Conservation (phyloP, 2,329 filamentous ascomycete species). For the Stachybotrys echinatus region DNA sequence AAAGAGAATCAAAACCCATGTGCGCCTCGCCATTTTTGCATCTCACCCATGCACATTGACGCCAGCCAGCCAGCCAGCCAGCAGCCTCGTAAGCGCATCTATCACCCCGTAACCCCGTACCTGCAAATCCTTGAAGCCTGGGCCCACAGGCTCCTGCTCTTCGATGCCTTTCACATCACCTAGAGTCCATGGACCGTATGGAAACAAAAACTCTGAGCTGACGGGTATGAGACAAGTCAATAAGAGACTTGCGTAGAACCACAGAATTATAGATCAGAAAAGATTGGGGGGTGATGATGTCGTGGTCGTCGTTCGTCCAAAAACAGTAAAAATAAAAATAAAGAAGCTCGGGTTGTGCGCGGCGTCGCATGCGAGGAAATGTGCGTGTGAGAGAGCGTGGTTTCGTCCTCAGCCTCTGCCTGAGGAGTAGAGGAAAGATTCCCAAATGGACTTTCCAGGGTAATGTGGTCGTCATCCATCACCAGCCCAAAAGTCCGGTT, state of each 20-base stretch:
- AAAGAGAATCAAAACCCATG: conserved; percentile 18
- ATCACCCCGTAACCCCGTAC: conserved; percentile 14
- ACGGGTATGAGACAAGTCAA: conserved; percentile 21
- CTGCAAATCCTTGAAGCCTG: conserved; percentile 5
- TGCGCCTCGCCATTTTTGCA: conserved; percentile 17
- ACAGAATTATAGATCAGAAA: conserved; percentile 8
- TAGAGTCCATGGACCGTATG: conserved; percentile 20
- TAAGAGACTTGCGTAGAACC: conserved; percentile 10
- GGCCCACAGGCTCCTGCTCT: conserved; percentile 15
- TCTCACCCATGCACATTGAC: conserved; percentile 10
- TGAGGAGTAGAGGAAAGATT: not conserved
- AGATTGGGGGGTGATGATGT: conserved; percentile 10
- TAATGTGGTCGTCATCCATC: conserved; percentile 19
- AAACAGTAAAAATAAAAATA: conserved; percentile 1
- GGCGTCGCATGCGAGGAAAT: conserved; percentile 6
- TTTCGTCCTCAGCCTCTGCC: conserved; percentile 8
- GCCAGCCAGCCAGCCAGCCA: conserved; percentile 8
- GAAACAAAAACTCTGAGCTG: conserved; percentile 24
- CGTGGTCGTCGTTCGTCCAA: conserved; percentile 3
- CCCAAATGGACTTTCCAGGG: conserved; percentile 8
- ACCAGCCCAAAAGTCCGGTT: conserved; percentile 23
- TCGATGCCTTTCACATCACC: conserved; percentile 17
- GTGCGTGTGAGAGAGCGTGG: conserved; percentile 11
- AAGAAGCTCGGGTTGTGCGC: not conserved
- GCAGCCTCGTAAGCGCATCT: conserved; percentile 12